phyloP scores from a whole-genome alignment of 495 filamentous ascomycete species.

The Chaetomium cochliodes region DNA sequence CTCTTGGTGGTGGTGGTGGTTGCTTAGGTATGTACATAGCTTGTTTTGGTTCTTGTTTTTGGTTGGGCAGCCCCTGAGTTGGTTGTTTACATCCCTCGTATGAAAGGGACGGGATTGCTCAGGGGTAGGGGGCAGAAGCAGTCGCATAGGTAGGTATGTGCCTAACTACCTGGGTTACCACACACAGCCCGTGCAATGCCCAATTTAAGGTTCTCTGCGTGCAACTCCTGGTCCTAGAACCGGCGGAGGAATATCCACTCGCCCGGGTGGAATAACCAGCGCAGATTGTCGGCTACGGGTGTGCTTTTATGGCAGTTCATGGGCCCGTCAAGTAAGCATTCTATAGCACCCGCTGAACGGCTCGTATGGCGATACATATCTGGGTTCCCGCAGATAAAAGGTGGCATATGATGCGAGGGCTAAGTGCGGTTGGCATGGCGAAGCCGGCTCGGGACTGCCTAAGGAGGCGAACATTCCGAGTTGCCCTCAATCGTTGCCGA shows the following conservation, averaged over 20 bases:
- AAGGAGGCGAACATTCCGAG: background rate
- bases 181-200: constrained; percentile 90
- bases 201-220: constrained; percentile 73
- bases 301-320: constrained; percentile 52
- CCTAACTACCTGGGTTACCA: constrained; percentile 51
- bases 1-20: constrained; percentile 30
- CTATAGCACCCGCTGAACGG: constrained; percentile 37
- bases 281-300: constrained; percentile 52
- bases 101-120: background rate
- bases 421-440: no score
- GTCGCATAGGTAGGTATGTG: no score
- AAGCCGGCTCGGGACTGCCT: no score
- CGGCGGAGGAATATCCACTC: constrained; percentile 62
- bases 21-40: background rate
- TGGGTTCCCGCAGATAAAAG: constrained; percentile 11
- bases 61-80: no score
- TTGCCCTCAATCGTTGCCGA: background rate
- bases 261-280: constrained; percentile 81
- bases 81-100: no score
- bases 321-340: constrained; percentile 29
- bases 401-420: constrained; percentile 23
- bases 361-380: constrained; percentile 35
- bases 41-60: no score
- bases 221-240: constrained; percentile 77
- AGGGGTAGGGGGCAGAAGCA: background rate